phyloP scores from a whole-genome alignment of 495 filamentous ascomycete genomes.

The Opeltia flavorubescens region DNA sequence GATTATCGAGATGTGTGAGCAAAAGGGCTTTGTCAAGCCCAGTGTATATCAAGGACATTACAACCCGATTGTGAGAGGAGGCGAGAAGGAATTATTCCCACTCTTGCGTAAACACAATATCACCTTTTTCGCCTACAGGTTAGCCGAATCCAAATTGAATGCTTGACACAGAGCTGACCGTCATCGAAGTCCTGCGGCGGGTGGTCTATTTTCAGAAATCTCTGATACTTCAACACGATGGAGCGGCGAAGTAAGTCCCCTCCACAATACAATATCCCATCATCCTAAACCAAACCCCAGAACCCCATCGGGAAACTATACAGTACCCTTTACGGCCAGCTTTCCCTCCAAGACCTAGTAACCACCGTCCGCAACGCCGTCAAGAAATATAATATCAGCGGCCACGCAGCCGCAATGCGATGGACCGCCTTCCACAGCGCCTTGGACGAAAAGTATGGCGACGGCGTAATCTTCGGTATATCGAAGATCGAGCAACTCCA shows the following conservation, averaged over 20 bases:
- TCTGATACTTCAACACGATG: no score
- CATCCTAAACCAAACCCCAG: slow-evolving; percentile 16
- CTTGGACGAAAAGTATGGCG: slow-evolving; percentile 16
- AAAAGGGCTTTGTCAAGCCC: slow-evolving; percentile 25
- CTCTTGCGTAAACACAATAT: slow-evolving; percentile 37
- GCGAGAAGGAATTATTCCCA: slow-evolving; percentile 36
- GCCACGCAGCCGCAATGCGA: slow-evolving; percentile 20
- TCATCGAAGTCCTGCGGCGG: slow-evolving; percentile 21
- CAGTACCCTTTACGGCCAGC: slow-evolving; percentile 17
- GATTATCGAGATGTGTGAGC: slow-evolving; percentile 23
- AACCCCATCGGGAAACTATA: slow-evolving; percentile 7
- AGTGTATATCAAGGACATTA: slow-evolving; percentile 30
- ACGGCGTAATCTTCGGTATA: slow-evolving; percentile 25
- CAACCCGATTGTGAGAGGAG: slow-evolving; percentile 24
- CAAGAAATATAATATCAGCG: slow-evolving; percentile 12
- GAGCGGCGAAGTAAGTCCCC: slow-evolving; percentile 26
- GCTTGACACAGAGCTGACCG: slow-evolving; percentile 7
- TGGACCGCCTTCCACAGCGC: slow-evolving; percentile 24
- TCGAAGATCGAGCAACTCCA: slow-evolving; percentile 22
- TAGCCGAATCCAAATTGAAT: slow-evolving; percentile 13
- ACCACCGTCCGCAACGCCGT: slow-evolving; percentile 12
- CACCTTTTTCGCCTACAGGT: slow-evolving; percentile 32
- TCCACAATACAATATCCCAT: slow-evolving; percentile 16
- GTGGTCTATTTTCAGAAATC: slow-evolving; percentile 39
- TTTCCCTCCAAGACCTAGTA: slow-evolving; percentile 15